Conservation (phyloP, 2,329 filamentous ascomycete species). For the Beauveria sp. region DNA sequence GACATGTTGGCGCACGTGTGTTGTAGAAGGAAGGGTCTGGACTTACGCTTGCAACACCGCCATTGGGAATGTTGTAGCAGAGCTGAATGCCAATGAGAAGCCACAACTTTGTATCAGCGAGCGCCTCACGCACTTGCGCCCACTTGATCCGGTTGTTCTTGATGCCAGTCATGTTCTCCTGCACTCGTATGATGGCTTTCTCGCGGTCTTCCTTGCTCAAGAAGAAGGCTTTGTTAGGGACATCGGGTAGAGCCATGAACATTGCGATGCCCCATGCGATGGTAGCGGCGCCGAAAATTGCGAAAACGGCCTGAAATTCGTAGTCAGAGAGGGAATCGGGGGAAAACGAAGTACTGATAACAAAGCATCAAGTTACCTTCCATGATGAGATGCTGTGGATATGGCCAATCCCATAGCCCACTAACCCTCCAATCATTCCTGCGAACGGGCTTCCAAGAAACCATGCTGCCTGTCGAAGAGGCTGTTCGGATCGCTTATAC, state of each 20-base stretch:
- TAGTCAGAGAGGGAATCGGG: neutral
- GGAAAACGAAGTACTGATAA: too few relatives aligned
- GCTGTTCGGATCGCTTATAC: constrained; percentile 26
- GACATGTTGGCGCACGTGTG: neutral
- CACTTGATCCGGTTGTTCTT: constrained; percentile 23
- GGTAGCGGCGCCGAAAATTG: constrained; percentile 10
- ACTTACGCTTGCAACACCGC: constrained; percentile 20
- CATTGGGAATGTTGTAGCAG: constrained; percentile 23
- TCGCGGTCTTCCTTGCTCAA: constrained; percentile 20
- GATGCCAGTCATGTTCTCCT: constrained; percentile 28
- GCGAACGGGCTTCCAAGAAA: constrained; percentile 22
- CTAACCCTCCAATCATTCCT: constrained; percentile 19
- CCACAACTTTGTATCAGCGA: constrained; percentile 21
- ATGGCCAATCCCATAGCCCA: constrained; percentile 21
- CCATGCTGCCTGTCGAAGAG: constrained; percentile 22
- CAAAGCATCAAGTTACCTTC: neutral
- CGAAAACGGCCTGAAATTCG: constrained; percentile 6
- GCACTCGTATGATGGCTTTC: constrained; percentile 23
- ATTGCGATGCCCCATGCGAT: constrained; percentile 8
- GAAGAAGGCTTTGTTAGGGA: constrained; percentile 21
- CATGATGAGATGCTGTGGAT: constrained; percentile 9
- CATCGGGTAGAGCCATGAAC: constrained; percentile 18
- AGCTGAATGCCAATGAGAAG: constrained; percentile 20
- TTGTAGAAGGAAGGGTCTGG: neutral
- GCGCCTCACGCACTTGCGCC: constrained; percentile 18